Conservation (phyloP, 257 asterid genomes). For the Cynanchum wilfordii region DNA sequence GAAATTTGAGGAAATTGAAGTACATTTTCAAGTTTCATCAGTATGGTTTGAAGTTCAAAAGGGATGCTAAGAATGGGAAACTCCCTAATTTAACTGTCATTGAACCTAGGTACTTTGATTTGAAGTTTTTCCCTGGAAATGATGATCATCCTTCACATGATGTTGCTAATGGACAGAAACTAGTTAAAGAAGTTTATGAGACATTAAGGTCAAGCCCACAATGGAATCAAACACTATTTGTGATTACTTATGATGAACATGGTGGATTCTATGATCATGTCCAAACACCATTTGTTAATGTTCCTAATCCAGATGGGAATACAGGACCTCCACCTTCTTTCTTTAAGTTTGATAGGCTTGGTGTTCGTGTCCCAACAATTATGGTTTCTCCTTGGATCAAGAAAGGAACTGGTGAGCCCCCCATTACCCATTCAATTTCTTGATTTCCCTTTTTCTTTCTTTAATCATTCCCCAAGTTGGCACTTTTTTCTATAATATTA, state of each 20-base stretch:
- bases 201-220: constrained; percentile 62
- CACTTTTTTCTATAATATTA: too few species aligned
- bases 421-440: background rate
- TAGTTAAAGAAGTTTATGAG: constrained; percentile 80
- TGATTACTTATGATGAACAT: constrained; percentile 74
- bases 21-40: constrained; percentile 55
- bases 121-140: constrained; percentile 54
- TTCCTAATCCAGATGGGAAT: constrained; percentile 80
- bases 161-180: constrained; percentile 66
- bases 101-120: constrained; percentile 76
- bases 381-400: constrained; percentile 95
- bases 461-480: background rate
- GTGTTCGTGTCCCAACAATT: constrained; percentile 85
- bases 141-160: constrained; percentile 91
- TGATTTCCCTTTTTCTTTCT: background rate
- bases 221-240: constrained; percentile 65
- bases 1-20: constrained; percentile 68
- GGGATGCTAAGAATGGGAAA: constrained; percentile 58
- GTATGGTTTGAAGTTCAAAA: constrained; percentile 55
- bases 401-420: constrained; percentile 65
- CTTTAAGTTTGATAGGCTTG: constrained; percentile 86
- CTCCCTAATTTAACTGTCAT: constrained; percentile 59
- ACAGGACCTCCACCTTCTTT: constrained; percentile 72
- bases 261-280: constrained; percentile 91
- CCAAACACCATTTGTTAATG: constrained; percentile 47